Percentiles rank a stretch among this genome's conserved stretches.
phyloP scores from a whole-genome alignment of 2,329 filamentous ascomycete species.

The Dothidotthia symphoricarpi region DNA sequence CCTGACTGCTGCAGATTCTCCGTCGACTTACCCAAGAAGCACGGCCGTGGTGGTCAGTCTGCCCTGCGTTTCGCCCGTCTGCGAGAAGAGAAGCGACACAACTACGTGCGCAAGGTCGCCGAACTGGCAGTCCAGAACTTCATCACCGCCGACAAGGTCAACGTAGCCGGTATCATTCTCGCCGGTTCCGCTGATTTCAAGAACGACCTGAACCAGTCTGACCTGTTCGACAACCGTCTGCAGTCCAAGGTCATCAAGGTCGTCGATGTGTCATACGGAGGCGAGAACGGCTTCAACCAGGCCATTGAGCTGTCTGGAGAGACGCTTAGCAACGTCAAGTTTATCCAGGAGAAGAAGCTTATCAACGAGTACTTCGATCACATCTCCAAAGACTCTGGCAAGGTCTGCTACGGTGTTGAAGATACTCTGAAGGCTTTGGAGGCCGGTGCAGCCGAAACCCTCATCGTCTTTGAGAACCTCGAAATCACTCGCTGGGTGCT shows the following conservation, averaged over 20 bases:
- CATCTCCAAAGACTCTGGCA: conserved; percentile 95
- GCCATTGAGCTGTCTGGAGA: conserved; percentile 94
- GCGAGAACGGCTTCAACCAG: conserved; percentile 99
- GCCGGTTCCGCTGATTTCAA: conserved; percentile 99
- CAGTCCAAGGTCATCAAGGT: conserved; percentile 98
- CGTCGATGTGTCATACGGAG: conserved; percentile 97
- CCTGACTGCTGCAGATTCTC: conserved; percentile 58
- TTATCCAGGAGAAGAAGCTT: conserved; percentile 99
- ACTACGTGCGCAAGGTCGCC: conserved; percentile 98
- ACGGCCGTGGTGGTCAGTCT: conserved; percentile 99
- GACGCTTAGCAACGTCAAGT: conserved; percentile 98
- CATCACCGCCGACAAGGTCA: conserved; percentile 97
- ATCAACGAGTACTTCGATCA: conserved; percentile 99
- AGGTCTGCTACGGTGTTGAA: conserved; percentile 96
- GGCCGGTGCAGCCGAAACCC: conserved; percentile 86
- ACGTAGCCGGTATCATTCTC: conserved; percentile 91
- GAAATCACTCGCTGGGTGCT: conserved; percentile 90
- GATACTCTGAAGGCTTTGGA: conserved; percentile 97
- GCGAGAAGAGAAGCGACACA: conserved; percentile 98
- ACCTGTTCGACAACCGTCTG: conserved; percentile 92
- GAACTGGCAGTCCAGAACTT: conserved; percentile 98
- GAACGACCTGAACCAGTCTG: conserved; percentile 95
- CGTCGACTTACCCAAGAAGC: conserved; percentile 98
- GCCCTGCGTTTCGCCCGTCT: conserved; percentile 99
- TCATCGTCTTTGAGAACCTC: conserved; percentile 97